Conservation (phyloP, 2,329 filamentous ascomycete species). For the Aspergillus glaucus region DNA sequence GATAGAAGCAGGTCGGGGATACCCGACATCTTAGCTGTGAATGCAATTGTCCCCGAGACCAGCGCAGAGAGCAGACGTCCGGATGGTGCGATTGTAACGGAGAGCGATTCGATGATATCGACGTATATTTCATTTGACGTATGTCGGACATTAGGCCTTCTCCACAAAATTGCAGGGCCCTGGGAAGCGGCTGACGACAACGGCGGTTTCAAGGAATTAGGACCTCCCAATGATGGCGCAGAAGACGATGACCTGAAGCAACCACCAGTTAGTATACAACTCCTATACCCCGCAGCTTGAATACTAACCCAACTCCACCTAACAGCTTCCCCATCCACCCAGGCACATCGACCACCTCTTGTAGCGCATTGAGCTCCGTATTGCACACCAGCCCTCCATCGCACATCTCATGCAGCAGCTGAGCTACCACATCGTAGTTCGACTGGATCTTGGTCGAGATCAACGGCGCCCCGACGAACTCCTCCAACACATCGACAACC, state of each 20-base stretch:
- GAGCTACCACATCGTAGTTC: conserved; percentile 89
- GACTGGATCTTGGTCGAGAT: conserved; percentile 79
- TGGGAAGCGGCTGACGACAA: conserved; percentile 30
- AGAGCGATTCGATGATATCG: conserved; percentile 84
- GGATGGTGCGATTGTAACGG: conserved; percentile 83
- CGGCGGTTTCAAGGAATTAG: conserved; percentile 36
- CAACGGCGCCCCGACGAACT: conserved; percentile 84
- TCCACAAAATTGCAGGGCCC: conserved; percentile 69
- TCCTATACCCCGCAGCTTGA: not conserved
- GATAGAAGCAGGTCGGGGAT: conserved; percentile 82
- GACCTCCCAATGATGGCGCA: conserved; percentile 33
- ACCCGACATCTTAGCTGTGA: conserved; percentile 90
- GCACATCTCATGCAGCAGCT: conserved; percentile 92
- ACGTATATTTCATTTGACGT: conserved; percentile 97
- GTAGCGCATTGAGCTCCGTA: conserved; percentile 86
- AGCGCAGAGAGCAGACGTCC: conserved; percentile 81
- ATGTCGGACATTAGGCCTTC: conserved; percentile 83
- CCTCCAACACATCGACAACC: conserved; percentile 84
- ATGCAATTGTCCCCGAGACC: conserved; percentile 86
- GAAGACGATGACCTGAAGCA: conserved; percentile 24
- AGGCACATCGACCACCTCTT: conserved; percentile 87
- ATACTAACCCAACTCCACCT: conserved; percentile 66
- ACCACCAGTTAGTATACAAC: not conserved
- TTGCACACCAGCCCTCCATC: conserved; percentile 84
- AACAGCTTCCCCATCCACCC: conserved; percentile 84